phyloP scores from a whole-genome alignment of 2,329 filamentous ascomycete genomes.

The Davidsoniella eucalypti region DNA sequence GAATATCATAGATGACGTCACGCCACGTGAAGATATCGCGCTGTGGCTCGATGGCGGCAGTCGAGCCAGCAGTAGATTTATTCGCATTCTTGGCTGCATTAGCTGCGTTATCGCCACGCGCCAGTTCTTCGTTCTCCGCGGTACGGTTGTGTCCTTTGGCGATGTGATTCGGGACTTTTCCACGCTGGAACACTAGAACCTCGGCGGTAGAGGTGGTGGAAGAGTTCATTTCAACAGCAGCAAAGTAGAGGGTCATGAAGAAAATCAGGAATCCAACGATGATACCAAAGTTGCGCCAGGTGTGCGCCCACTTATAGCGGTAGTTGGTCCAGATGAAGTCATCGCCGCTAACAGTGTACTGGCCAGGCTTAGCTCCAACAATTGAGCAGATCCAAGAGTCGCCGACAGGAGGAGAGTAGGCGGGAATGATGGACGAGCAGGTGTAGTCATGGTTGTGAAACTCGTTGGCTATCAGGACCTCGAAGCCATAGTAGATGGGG shows the following conservation, averaged over 20 bases:
- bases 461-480: conserved; percentile 57
- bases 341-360: conserved; percentile 40
- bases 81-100: conserved; percentile 13
- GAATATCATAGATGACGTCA: conserved; percentile 52
- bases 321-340: conserved; percentile 40
- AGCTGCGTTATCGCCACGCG: conserved; percentile 25
- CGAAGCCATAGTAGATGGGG: conserved; percentile 58
- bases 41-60: conserved; percentile 23
- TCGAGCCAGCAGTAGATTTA: background rate
- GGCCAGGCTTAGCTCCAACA: conserved; percentile 37
- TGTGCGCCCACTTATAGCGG: conserved; percentile 37
- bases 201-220: conserved; percentile 47
- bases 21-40: conserved; percentile 61
- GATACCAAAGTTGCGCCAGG: conserved; percentile 56
- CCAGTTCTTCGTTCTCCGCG: conserved; percentile 19
- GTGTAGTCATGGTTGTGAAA: conserved; percentile 37
- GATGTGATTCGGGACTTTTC: conserved; percentile 30
- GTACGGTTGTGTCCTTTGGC: conserved; percentile 18
- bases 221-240: conserved; percentile 48
- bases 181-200: conserved; percentile 48
- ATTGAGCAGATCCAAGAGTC: conserved; percentile 36
- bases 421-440: conserved; percentile 35
- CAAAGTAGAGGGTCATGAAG: conserved; percentile 47
- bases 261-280: conserved; percentile 45
- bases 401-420: conserved; percentile 27